These are phyloP conservation scores for Escallonia herrerae DNA, from an alignment of 129 eudicot genomes.

Conservation along the genomic window DNA sequence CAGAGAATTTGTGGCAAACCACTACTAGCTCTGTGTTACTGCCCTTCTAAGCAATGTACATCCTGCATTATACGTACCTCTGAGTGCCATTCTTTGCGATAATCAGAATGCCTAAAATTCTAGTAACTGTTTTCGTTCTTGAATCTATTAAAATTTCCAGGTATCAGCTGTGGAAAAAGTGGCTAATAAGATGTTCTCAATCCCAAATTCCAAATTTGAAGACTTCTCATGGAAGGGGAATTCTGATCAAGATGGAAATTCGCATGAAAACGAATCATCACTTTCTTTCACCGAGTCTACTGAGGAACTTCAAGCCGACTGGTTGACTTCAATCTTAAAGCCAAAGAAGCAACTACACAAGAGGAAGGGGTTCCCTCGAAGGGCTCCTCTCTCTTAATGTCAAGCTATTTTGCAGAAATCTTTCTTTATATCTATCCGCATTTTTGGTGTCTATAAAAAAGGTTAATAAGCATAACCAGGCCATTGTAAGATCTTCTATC, in stretches of 20 bases:
- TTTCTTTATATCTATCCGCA: constrained; percentile 4
- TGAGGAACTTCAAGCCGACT: constrained; percentile 26
- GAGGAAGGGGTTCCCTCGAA: constrained; percentile 56
- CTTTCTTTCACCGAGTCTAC: constrained; percentile 34
- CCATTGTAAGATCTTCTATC: background rate
- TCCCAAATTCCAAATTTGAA: constrained; percentile 10
- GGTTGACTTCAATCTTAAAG: constrained; percentile 34
- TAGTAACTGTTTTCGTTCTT: too few relatives aligned
- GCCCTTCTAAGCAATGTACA: too few relatives aligned
- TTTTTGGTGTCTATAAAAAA: background rate
- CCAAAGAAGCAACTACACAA: constrained; percentile 36
- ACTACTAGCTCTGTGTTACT: too few relatives aligned
- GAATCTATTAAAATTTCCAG: constrained; percentile 20
- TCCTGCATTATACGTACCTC: too few relatives aligned
- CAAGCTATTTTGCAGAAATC: background rate
- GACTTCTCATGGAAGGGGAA: constrained; percentile 16
- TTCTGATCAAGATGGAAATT: constrained; percentile 10
- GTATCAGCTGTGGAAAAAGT: constrained; percentile 15
- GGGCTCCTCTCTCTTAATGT: constrained; percentile 42
- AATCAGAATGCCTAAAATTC: too few relatives aligned
- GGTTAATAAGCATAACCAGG: background rate
- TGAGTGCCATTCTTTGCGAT: too few relatives aligned
- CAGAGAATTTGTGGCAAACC: too few relatives aligned
- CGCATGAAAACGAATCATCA: constrained; percentile 20
- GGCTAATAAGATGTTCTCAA: constrained; percentile 14